phyloP scores from a whole-genome alignment of 257 asterid genomes.

The Handroanthus guayacan region DNA sequence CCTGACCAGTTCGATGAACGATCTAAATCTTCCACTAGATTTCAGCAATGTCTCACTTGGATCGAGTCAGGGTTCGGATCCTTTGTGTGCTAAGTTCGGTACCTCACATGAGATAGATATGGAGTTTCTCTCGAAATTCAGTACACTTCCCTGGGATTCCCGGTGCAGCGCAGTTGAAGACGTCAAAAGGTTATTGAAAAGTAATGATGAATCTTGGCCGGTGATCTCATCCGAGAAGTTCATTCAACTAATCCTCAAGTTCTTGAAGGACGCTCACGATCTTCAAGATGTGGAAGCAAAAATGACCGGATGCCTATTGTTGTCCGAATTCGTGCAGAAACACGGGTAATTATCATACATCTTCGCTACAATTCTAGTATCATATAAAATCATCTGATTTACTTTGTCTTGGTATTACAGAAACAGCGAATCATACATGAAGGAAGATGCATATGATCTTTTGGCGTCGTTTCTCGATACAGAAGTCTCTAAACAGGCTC shows the following conservation, averaged over 20 bases:
- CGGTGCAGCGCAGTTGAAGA: slow-evolving; percentile 59
- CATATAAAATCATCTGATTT: slow-evolving; percentile 8
- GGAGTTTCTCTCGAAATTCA: slow-evolving; percentile 49
- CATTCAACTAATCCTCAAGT: slow-evolving; percentile 48
- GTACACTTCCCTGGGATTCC: slow-evolving; percentile 74
- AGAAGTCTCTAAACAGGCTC: slow-evolving; percentile 64
- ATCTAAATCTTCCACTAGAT: slow-evolving; percentile 67
- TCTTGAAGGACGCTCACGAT: slow-evolving; percentile 68
- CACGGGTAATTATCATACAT: slow-evolving; percentile 60
- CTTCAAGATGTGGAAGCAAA: slow-evolving; percentile 63
- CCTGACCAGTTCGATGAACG: slow-evolving; percentile 68
- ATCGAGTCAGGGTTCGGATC: slow-evolving; percentile 49
- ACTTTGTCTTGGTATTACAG: slow-evolving; percentile 47
- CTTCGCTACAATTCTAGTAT: neutral
- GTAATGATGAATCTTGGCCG: slow-evolving; percentile 42
- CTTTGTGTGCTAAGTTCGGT: slow-evolving; percentile 33
- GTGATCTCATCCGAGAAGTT: slow-evolving; percentile 44
- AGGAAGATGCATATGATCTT: slow-evolving; percentile 57
- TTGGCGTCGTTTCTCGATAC: slow-evolving; percentile 77
- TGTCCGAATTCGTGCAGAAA: slow-evolving; percentile 62
- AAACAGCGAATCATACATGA: slow-evolving; percentile 48
- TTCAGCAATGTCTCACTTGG: slow-evolving; percentile 60
- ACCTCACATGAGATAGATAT: slow-evolving; percentile 40
- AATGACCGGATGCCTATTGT: slow-evolving; percentile 68
- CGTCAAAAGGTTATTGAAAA: slow-evolving; percentile 48